Conservation (phyloP, 305 asterid genomes). For the Fraxinus paxiana region DNA sequence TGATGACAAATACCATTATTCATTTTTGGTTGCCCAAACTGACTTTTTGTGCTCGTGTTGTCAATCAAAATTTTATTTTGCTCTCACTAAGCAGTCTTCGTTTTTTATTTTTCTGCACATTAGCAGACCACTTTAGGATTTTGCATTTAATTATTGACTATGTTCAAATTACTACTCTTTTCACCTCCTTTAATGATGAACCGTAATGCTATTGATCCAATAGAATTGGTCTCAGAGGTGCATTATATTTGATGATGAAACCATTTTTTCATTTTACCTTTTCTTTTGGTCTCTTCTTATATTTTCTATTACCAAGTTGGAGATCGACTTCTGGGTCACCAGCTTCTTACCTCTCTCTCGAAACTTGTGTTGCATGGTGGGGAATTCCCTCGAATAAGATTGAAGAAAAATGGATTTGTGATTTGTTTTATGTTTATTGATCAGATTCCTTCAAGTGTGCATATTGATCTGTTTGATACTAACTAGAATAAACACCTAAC, state of each 20-base stretch:
- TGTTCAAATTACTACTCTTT: neutral
- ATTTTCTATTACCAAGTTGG: neutral
- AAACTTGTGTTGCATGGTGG: neutral
- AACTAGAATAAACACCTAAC: neutral
- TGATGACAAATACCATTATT: neutral
- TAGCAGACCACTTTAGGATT: neutral
- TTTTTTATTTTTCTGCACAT: neutral
- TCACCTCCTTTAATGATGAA: neutral
- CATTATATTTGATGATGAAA: neutral
- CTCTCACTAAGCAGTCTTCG: neutral
- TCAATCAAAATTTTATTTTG: neutral
- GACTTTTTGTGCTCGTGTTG: neutral
- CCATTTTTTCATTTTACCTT: neutral
- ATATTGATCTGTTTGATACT: neutral
- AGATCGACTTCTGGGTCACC: neutral
- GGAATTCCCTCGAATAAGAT: neutral
- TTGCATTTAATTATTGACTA: neutral
- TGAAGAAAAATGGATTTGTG: neutral
- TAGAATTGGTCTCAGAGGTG: neutral
- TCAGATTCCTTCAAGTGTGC: neutral
- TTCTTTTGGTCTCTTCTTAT: neutral
- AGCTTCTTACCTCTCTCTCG: neutral
- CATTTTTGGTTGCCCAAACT: neutral
- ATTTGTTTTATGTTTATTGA: neutral
- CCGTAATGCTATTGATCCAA: neutral